Conservation (phyloP, 202 grass and related monocot genomes). For the Panicum virgatum region DNA sequence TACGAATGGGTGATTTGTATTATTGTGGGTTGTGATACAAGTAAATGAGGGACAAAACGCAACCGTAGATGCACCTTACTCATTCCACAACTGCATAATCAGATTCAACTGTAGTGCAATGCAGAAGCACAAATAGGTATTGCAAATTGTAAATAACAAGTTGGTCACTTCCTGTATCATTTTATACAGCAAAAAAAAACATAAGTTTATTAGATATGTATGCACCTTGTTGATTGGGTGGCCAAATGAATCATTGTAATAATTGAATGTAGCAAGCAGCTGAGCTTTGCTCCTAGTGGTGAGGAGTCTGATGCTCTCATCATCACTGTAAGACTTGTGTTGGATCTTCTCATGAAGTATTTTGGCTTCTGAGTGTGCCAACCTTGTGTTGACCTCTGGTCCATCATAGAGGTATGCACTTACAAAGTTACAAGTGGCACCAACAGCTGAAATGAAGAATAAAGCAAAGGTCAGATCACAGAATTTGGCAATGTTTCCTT, state of each 20-base stretch:
- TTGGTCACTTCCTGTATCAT: neutral
- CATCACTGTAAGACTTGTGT: constrained; percentile 73
- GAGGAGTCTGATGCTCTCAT: constrained; percentile 76
- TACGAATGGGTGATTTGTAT: neutral
- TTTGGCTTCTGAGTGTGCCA: constrained; percentile 92
- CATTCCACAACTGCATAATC: neutral
- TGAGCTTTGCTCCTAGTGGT: constrained; percentile 94
- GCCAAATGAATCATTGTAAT: constrained; percentile 83
- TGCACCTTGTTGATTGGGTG: constrained; percentile 84
- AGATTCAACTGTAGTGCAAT: neutral
- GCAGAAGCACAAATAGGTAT: neutral
- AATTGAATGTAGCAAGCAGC: constrained; percentile 75
- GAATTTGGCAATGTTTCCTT: neutral
- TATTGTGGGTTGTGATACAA: neutral
- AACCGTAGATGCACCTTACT: neutral
- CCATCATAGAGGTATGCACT: constrained; percentile 81
- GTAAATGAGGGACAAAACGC: neutral
- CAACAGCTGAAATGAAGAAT: constrained; percentile 63
- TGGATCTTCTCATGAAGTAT: constrained; percentile 82
- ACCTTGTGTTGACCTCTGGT: constrained; percentile 62
- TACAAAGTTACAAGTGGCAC: constrained; percentile 87
- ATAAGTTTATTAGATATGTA: neutral
- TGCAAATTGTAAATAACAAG: neutral
- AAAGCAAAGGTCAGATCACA: constrained; percentile 1
- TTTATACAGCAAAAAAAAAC: neutral